phyloP scores from a whole-genome alignment of 176 grass and related monocot species.

The Eragrostis nindensis region DNA sequence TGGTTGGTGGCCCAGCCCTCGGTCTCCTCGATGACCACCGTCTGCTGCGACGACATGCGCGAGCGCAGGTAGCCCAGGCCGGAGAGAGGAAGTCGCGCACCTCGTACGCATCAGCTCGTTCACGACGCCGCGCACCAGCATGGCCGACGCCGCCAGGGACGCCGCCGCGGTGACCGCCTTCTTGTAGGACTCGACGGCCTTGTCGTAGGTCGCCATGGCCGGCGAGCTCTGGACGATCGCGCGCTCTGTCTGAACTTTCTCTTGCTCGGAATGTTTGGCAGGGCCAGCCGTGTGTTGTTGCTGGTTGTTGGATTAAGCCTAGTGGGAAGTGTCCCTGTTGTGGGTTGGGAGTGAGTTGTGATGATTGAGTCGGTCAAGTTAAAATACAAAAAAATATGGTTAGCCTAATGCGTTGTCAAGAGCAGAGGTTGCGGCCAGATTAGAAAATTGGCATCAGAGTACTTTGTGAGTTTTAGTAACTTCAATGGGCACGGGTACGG shows the following conservation, averaged over 20 bases:
- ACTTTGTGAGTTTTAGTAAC: neutral
- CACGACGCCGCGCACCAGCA: constrained; percentile 74
- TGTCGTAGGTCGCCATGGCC: constrained; percentile 59
- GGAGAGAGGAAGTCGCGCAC: constrained; percentile 62
- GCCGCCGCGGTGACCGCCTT: constrained; percentile 65
- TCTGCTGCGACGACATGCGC: constrained; percentile 65
- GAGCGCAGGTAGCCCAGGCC: constrained; percentile 54
- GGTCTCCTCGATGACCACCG: constrained; percentile 69
- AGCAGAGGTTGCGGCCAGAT: neutral
- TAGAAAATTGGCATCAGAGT: constrained; percentile 28
- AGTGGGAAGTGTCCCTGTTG: no score
- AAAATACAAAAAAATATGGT: neutral
- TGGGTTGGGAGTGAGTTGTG: neutral
- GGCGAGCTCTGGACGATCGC: neutral
- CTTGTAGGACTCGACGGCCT: constrained; percentile 76
- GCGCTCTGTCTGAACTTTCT: neutral
- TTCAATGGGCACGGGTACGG: constrained; percentile 8
- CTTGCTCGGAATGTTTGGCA: neutral
- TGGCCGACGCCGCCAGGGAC: constrained; percentile 70
- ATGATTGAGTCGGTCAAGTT: constrained; percentile 27
- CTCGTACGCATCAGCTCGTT: constrained; percentile 75
- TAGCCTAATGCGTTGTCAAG: constrained; percentile 39
- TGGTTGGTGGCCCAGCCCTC: constrained; percentile 75
- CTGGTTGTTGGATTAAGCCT: constrained; percentile 38
- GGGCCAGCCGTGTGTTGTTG: neutral